These are phyloP conservation scores for Phytophthora boehmeriae DNA, from an alignment of 352 stramenopile species.

Conservation along the genomic window DNA sequence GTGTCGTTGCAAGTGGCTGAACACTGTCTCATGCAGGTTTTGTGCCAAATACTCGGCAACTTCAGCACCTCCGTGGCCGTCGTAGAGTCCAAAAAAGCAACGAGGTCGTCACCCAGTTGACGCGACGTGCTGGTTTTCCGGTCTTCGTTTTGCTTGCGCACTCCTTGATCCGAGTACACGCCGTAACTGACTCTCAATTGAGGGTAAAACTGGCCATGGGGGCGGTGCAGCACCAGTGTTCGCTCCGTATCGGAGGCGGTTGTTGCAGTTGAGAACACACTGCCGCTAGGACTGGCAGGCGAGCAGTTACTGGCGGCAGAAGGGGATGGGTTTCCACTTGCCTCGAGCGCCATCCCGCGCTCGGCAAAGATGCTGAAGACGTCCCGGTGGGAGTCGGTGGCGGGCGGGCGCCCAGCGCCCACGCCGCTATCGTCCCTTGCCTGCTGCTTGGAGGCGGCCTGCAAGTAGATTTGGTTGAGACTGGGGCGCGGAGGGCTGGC, in stretches of 20 bases:
- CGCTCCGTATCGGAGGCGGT: conserved; percentile 79
- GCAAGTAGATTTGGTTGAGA: conserved; percentile 56
- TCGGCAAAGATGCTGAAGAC: conserved; percentile 90
- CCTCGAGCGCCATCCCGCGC: conserved; percentile 72
- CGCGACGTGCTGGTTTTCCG: conserved; percentile 55
- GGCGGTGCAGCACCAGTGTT: conserved; percentile 57
- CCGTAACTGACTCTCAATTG: conserved; percentile 69
- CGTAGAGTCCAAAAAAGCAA: conserved; percentile 89
- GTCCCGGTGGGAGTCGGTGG: conserved; percentile 62
- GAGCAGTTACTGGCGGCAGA: conserved; percentile 46
- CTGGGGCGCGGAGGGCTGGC: conserved; percentile 44
- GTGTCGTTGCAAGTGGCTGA: conserved; percentile 44
- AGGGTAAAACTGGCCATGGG: conserved; percentile 56
- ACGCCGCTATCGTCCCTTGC: conserved; percentile 33
- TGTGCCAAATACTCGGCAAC: conserved; percentile 71
- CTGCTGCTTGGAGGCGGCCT: conserved; percentile 53
- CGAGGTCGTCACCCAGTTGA: conserved; percentile 57
- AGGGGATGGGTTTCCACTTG: conserved; percentile 20
- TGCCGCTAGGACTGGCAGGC: conserved; percentile 59
- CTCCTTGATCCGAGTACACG: conserved; percentile 74
- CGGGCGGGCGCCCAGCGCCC: conserved; percentile 19
- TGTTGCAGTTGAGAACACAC: conserved; percentile 76
- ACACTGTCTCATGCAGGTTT: conserved; percentile 67
- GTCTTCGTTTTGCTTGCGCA: conserved; percentile 82
- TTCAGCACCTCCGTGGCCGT: conserved; percentile 76